phyloP scores from a whole-genome alignment of 345 rosid species.

The Pugionium dolabratum region DNA sequence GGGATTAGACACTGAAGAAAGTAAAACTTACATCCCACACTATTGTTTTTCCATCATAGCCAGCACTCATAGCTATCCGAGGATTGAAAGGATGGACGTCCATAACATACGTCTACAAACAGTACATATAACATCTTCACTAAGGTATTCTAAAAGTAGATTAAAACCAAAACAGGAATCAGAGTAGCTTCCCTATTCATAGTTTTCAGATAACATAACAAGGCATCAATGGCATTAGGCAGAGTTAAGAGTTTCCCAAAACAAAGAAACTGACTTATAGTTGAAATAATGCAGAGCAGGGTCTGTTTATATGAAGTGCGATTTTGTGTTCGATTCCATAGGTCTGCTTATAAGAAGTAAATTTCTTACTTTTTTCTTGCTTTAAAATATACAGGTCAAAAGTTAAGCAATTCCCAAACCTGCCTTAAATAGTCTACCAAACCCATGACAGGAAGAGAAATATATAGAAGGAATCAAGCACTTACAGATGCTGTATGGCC shows the following conservation, averaged over 20 bases:
- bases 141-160: constrained; percentile 2
- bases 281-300: background rate
- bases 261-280: background rate
- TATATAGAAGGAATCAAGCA: constrained; percentile 31
- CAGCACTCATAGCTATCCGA: constrained; percentile 99
- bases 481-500: constrained; percentile 97
- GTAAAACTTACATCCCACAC: constrained; percentile 97
- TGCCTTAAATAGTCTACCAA: constrained; percentile 21
- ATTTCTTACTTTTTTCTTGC: background rate
- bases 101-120: constrained; percentile 84
- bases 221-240: background rate
- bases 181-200: background rate
- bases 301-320: constrained; percentile 7
- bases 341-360: background rate
- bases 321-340: constrained; percentile 1
- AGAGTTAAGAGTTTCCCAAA: background rate
- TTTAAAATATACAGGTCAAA: constrained; percentile 2
- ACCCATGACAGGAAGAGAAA: constrained; percentile 27
- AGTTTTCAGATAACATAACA: background rate
- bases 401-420: constrained; percentile 6
- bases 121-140: constrained; percentile 21
- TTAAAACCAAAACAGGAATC: constrained; percentile 20
- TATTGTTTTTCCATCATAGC: constrained; percentile 95
- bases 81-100: constrained; percentile 99
- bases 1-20: constrained; percentile 15